Evolutionary conservation across 495 filamentous ascomycete genomes (phyloP).

Genomic region (Parmelia sp.): DNA sequence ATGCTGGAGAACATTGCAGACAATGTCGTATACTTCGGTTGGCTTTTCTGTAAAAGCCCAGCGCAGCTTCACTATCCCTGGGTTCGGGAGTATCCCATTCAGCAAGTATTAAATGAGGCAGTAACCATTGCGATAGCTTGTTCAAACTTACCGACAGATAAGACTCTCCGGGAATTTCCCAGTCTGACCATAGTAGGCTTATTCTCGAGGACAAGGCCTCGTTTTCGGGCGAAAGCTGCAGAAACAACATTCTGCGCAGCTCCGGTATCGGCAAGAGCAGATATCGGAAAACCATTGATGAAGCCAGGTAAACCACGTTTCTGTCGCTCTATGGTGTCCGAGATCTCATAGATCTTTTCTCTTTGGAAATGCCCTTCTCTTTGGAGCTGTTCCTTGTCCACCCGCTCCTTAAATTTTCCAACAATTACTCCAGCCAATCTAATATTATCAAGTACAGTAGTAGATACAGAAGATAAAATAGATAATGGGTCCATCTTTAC

Average conservation of each 20-base stretch:
- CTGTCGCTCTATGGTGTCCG: no score
- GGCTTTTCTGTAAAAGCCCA: slow-evolving; percentile 20
- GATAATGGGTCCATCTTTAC: no score
- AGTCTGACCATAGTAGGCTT: slow-evolving; percentile 5
- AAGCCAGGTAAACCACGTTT: slow-evolving; percentile 18
- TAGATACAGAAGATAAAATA: no score
- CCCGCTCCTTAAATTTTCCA: no score
- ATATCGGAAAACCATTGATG: slow-evolving; percentile 7
- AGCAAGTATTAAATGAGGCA: background rate
- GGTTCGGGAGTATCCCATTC: background rate
- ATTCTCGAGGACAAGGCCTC: background rate
- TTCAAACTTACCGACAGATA: slow-evolving; percentile 15
- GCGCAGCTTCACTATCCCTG: slow-evolving; percentile 6
- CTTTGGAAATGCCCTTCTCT: no score
- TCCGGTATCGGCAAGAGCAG: slow-evolving; percentile 19
- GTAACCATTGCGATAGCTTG: background rate
- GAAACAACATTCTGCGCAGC: slow-evolving; percentile 17
- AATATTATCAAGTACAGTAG: no score
- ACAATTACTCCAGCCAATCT: no score
- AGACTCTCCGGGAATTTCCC: slow-evolving; percentile 2
- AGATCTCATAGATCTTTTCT: background rate
- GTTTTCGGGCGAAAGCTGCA: background rate
- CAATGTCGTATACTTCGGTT: slow-evolving; percentile 9
- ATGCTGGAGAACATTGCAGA: slow-evolving; percentile 20
- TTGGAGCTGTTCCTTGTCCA: no score